Base-by-base conservation (phyloP, 2,329 filamentous ascomycete species). In the Trichophyton equinum region DNA sequence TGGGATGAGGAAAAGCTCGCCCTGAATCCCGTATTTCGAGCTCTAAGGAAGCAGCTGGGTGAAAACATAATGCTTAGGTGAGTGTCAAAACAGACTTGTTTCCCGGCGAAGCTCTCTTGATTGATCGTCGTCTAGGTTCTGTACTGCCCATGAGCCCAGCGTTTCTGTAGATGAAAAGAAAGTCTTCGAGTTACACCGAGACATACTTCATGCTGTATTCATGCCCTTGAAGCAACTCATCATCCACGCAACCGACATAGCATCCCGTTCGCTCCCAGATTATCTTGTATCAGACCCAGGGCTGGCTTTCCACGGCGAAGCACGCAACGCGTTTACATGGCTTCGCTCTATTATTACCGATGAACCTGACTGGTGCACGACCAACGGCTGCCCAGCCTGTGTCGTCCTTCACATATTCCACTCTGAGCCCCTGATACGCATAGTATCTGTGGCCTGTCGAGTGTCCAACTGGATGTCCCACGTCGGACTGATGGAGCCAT, bases 171-270 rank as follows among this genome's bases (percentile, higher is more conserved):
- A 68, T 46, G 70, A 71, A 11, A 71, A 73, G 51, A 68, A 71
- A 15, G 66, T 66, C 20, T 75, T 74, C 64, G 70, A 80, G 13
- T 74, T 83, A 20, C 80, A 83, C 64, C 81, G 82, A 67, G 81
- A 84, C 63, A 77, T 84, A 59, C 78, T 83, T 59, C 81, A 84
- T 65, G 81, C 81, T 38, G 74, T 84, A 13, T 75, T 83, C 59
- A 78, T 82, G 57, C 82, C 82, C n/a, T 72, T 84, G 7, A 79
- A 82, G 38, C 75, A 81, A 63, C 76, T 84, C 59, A 81, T 80
- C 70, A 75, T 77, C 62, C 79, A 80, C 64, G 80, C 82, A n/a
- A 77, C 77, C 33, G 74, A 74, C 0, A 74, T 82, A 36, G 82
- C 82, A 1, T 73, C 77, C 33, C 75, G 75, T 22, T 77, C 76